Base-by-base conservation (phyloP, 257 asterid genomes). In the Solanum virginianum region DNA sequence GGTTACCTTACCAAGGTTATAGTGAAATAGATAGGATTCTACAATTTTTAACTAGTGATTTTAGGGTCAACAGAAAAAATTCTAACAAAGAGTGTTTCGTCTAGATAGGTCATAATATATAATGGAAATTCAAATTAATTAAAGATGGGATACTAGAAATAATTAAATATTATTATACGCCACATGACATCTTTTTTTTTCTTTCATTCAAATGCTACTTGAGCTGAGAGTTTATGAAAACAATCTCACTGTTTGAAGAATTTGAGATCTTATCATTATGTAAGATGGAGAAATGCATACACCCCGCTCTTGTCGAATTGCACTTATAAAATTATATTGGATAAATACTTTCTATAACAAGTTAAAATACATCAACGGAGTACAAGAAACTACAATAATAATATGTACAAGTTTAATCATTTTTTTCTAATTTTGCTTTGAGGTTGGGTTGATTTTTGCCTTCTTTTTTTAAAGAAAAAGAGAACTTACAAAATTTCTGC, bases 401-500 rank as follows among this genome's bases (percentile, higher is more conserved):
- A 36, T 72, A 43, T 7, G 17, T 47, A 72, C 18, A 66, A 66
- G 0, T 69, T 69, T 8, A 39, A 6, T 69, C 22, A 0, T 69
- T 4, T 69, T 4, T 69, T 69, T 69, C 77, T 36, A 8, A 36
- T 68, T 39, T 18, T 70, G 4, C 54, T 41, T 70, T 1, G 80
- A 18, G 26, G 17, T 9, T 15, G 47, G 9, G 22, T 10, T 69
- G 51, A 15, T 6, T 65, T 13, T 65, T 65, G 72, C 45, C 72
- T 36, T 36, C 32, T n/a, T n/a, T n/a, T n/a, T n/a, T n/a, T n/a
- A n/a, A n/a, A n/a, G n/a, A n/a, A n/a, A 29, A 15, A 18, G 39
- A 36, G 29, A n/a, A 91, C 95, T 86, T 80, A 93, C 97, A 87
- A 93, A 93, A 57, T 93, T 93, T 88, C 92, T 90, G 81, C 95